phyloP scores from a whole-genome alignment of 225 moss, liverwort and hornwort species.

The Asterella californica region DNA sequence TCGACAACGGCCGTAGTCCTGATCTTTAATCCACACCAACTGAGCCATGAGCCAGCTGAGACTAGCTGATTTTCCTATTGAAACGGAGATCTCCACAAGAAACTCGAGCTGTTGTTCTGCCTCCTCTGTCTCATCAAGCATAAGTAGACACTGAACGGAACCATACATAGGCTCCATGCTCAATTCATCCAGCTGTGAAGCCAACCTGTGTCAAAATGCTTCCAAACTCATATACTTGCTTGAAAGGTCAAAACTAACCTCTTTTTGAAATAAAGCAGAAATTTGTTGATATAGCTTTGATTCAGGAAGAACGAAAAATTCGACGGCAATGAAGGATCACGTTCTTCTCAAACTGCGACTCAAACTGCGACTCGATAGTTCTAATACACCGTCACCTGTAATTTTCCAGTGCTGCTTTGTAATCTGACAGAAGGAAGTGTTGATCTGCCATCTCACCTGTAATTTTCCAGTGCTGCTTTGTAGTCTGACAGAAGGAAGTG shows the following conservation, averaged over 20 bases:
- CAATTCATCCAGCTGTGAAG: conserved; percentile 54
- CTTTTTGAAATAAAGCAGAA: neutral
- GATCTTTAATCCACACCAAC: conserved; percentile 56
- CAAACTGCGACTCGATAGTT: too few species aligned
- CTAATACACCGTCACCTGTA: too few species aligned
- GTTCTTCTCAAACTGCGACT: neutral
- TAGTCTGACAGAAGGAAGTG: conserved; percentile 66
- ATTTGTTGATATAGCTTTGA: neutral
- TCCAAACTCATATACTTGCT: neutral
- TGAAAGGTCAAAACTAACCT: neutral
- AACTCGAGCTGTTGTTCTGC: conserved; percentile 73
- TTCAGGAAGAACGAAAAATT: neutral
- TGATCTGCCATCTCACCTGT: conserved; percentile 52
- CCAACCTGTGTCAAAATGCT: conserved; percentile 40
- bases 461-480: conserved; percentile 52
- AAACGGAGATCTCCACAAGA: conserved; percentile 65
- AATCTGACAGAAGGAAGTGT: conserved; percentile 57
- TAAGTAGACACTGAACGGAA: conserved; percentile 63
- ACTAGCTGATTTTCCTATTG: conserved; percentile 58
- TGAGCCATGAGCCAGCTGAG: conserved; percentile 74
- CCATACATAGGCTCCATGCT: conserved; percentile 78
- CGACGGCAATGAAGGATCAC: neutral
- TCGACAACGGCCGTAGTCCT: conserved; percentile 41
- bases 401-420: conserved; percentile 49
- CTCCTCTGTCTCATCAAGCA: conserved; percentile 63